These are phyloP conservation scores for Kuraishia hungarica DNA, from an alignment of 805 yeast species.

Conservation along the genomic window DNA sequence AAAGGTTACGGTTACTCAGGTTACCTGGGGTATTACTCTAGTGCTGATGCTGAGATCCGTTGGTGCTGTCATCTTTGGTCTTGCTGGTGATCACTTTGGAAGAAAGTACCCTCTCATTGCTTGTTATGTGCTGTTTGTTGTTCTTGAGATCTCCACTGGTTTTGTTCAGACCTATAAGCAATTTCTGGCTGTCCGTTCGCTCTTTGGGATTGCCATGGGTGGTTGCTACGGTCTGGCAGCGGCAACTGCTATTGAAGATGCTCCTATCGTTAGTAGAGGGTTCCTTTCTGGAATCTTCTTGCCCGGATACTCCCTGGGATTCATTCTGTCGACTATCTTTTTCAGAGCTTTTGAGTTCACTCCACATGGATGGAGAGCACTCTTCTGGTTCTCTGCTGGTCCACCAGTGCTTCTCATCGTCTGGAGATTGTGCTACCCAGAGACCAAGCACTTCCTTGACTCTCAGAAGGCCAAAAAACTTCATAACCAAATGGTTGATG, in stretches of 20 bases:
- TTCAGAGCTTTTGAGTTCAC: conserved; percentile 53
- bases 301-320: conserved; percentile 73
- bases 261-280: conserved; percentile 45
- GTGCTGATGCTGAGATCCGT: conserved; percentile 62
- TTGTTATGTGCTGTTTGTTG: conserved; percentile 35
- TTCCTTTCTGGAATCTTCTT: conserved; percentile 63
- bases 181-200: conserved; percentile 52
- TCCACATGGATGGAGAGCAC: conserved; percentile 52
- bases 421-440: conserved; percentile 37
- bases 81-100: conserved; percentile 51
- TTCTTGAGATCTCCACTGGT: conserved; percentile 55
- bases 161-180: conserved; percentile 47
- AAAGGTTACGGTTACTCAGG: conserved; percentile 34
- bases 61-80: conserved; percentile 57
- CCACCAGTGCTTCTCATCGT: conserved; percentile 31
- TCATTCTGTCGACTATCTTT: conserved; percentile 54
- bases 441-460: conserved; percentile 41
- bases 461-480: conserved; percentile 18
- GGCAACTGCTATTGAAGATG: conserved; percentile 46
- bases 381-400: conserved; percentile 65
- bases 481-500: conserved; percentile 11
- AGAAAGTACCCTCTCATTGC: conserved; percentile 48
- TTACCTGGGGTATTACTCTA: conserved; percentile 61
- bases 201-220: conserved; percentile 55
- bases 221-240: conserved; percentile 47